Percentiles rank a stretch among this genome's conserved stretches.
These are phyloP conservation scores for Reticulascus tulasneorum DNA, from an alignment of 2,329 filamentous ascomycete species.

Conservation along the genomic window DNA sequence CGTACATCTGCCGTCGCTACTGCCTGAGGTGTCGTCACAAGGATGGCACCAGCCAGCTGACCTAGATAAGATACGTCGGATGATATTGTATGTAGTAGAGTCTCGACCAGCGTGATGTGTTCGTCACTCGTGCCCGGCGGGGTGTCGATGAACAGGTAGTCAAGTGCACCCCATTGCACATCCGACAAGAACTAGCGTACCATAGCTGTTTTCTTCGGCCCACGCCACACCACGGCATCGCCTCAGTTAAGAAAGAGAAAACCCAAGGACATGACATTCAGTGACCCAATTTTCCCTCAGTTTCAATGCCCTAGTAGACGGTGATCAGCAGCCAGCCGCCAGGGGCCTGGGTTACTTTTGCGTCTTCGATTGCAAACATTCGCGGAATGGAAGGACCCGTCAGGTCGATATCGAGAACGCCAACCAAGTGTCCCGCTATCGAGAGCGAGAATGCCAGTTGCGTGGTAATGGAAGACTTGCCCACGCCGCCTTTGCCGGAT, in stretches of 20 bases:
- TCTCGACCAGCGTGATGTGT: conserved; percentile 90
- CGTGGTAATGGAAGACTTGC: conserved; percentile 93
- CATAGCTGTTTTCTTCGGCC: conserved; percentile 98
- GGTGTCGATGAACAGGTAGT: conserved; percentile 91
- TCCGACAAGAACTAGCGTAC: conserved; percentile 91
- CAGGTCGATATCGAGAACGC: conserved; percentile 94
- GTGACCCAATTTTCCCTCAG: conserved; percentile 52
- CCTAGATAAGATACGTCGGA: conserved; percentile 54
- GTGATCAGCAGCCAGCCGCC: conserved; percentile 87
- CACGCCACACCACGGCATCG: conserved; percentile 93
- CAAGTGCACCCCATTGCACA: conserved; percentile 77
- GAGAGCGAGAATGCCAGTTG: conserved; percentile 88
- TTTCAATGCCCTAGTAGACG: conserved; percentile 61
- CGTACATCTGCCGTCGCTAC: conserved; percentile 89
- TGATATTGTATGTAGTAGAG: conserved; percentile 65
- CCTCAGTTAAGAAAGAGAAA: conserved; percentile 79
- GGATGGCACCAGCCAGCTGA: conserved; percentile 79
- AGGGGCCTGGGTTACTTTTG: conserved; percentile 85
- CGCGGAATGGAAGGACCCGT: conserved; percentile 94
- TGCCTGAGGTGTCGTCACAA: conserved; percentile 93
- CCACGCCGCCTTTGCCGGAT: conserved; percentile 94
- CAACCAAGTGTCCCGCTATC: conserved; percentile 79
- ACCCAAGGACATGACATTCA: conserved; percentile 85
- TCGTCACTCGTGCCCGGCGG: conserved; percentile 94
- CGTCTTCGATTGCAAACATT: conserved; percentile 82